Base-by-base conservation (phyloP, 2,329 filamentous ascomycete species). In the Aspergillus sp. region DNA sequence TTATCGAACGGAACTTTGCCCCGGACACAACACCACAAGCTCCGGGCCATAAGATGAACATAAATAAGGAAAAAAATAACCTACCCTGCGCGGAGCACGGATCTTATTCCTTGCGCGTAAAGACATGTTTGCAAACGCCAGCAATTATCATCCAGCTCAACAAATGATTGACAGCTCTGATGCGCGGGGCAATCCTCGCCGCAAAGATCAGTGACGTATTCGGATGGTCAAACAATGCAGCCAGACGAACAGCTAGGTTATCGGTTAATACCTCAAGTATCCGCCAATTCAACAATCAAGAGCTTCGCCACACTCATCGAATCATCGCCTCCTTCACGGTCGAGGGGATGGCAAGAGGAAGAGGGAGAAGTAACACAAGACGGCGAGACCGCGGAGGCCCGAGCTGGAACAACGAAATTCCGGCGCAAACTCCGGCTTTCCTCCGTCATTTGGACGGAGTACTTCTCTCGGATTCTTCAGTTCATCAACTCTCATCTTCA, bases 61-160 rank as follows among this genome's bases (percentile, higher is more conserved):
- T 45, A 21, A 51, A 54, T 25, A 43, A 52, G 50, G 39, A 39
- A 53, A 41, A 15, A 23, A 57, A n/a, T n/a, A 15, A 83, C 87
- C 74, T 81, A 91, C 89, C 76, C 86, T 82, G 72, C 87, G 81
- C 38, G 89, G 89, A 59, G 88, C 85, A 56, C 88, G 80, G 62
- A 91, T 90, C 72, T 88, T 90, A 48, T 83, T 80, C 63, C 83
- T 80, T 52, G 84, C 83, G 72, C 84, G 80, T 72, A 85, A 80
- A 64, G 82, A 77, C 81, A 85, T 83, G 8, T 70, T 77, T 6
- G 19, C 23, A 39, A 25, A 23, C n/a, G 10, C 45, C 36, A 48
- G 9, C 28, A 21, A 39, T 6, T 59, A 59, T 60, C 63, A 65
- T 64, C 15, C 59, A 66, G 55, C 19, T 25, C 15, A 19, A 32